These are phyloP conservation scores for Leccinum pachyderme DNA, from an alignment of 1,284 basidiomycete genomes.

Conservation along the genomic window DNA sequence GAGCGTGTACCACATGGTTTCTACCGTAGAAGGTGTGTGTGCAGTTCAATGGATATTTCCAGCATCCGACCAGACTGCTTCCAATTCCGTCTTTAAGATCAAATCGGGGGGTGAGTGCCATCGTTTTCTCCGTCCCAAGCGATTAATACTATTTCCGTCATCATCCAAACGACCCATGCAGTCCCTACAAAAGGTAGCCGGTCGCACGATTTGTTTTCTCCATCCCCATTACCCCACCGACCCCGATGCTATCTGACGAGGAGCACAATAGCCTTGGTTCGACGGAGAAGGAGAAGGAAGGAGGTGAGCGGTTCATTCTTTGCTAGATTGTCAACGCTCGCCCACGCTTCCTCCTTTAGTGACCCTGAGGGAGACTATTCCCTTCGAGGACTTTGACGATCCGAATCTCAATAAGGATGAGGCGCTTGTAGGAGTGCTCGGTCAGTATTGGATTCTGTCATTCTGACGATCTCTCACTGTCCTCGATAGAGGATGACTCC, in stretches of 20 bases:
- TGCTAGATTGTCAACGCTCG: background rate
- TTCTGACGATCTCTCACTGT: background rate
- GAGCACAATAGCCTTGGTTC: constrained; percentile 31
- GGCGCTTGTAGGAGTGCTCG: constrained; percentile 42
- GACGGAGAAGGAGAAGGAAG: constrained; percentile 30
- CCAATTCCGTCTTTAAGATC: constrained; percentile 1
- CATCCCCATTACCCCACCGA: constrained; percentile 18
- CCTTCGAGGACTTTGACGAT: constrained; percentile 49
- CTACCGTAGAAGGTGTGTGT: background rate
- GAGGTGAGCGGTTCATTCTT: constrained; percentile 8
- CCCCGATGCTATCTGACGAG: constrained; percentile 32
- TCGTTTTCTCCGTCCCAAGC: background rate
- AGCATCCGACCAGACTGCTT: background rate
- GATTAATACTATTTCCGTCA: background rate
- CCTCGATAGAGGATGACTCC: constrained; percentile 48
- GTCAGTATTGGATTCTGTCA: constrained; percentile 8
- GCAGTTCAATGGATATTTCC: background rate
- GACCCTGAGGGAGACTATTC: constrained; percentile 1
- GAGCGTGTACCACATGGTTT: constrained; percentile 1
- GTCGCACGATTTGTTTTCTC: background rate
- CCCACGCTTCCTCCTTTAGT: background rate
- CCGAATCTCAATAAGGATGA: constrained; percentile 59
- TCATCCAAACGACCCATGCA: background rate
- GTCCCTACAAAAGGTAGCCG: constrained; percentile 13
- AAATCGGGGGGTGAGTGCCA: background rate